Base-by-base conservation (phyloP, 1,139 yeast genomes). In the Lodderomyces oxycetoniae region DNA sequence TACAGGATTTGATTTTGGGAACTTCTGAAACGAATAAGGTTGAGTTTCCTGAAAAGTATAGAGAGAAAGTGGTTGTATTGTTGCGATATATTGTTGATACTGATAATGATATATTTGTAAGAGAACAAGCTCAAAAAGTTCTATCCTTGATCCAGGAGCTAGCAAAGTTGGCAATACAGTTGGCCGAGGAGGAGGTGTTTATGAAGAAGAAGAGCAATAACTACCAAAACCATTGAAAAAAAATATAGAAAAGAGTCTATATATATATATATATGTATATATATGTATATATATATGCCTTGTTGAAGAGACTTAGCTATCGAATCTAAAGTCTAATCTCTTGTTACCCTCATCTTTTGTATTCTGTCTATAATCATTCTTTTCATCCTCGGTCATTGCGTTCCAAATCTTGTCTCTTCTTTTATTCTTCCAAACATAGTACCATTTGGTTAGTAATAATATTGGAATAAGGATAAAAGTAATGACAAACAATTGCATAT, bases 1-100 rank as follows among this genome's bases (percentile, higher is more conserved):
- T 86, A 3, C 74, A 77, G 41, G 93, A 86, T 47, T 58, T 86
- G 41, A 55, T 84, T 2, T 46, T 57, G 34, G 79, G 70, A 27
- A 64, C 71, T 3, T 58, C 71, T 1, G 45, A 52, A 16, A 54
- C 68, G 5, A 61, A 62, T 11, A 69, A 68, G 4, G 58, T 77
- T 3, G 61, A 69, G 5, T 66, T 80, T 31, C 79, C 87, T 0
- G 50, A 50, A 7, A 57, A 61, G 1, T 73, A 74, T 47, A 68
- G 71, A 28, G 49, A 48, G 4, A 68, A 62, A 38, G 59, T 77
- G 2, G 50, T 64, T 28, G 54, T 55, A 2, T 37, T 63, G 3
- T 59, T 82, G 36, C 61, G 54, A n/a, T 77, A 74, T 45, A 55
- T 67, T 2, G 47, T 48, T 20, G 63, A 61, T 0, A 67, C 71